Evolutionary conservation across 2,329 filamentous ascomycete genomes (phyloP), one percentile per base, ranked within the genome.

Genomic region (Trichothecium roseum): DNA sequence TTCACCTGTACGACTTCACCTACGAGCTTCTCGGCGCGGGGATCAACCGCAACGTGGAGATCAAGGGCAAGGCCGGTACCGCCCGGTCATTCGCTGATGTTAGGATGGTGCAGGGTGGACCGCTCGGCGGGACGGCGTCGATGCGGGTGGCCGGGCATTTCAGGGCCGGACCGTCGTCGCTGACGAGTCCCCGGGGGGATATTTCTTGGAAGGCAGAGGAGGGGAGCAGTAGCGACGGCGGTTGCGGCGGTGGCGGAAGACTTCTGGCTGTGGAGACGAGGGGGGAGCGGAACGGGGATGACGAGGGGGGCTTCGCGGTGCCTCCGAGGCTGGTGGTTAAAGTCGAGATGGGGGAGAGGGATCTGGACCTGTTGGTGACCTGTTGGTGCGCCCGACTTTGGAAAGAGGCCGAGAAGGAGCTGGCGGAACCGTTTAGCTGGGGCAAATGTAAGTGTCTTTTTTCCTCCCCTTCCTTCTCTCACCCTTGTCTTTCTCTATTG

Each of bases 391-490:
- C 28, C n/a, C 27, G 38, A 20, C 20, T 40, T 13, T 40, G 35
- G 35, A 37, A 22, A 22, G 38, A 34, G 30, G 10, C 26, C 4
- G 4, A 24, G 17, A 35, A 35, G 35, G 32, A 40, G n/a, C 13
- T 26, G 13, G 27, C 17, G n/a, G 38, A 40, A 35, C 35, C 35
- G 22, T 32, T 40, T n/a, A 28, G 30, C 15, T 40, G 38, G 38
- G 17, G 17, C 4, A 37, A 30, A 24, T 37, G 38, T 40, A 18
- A 37, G 38, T 37, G 6, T 10, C 20, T 24, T 24, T 10, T 24
- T n/a, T n/a, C n/a, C n/a, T n/a, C n/a, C n/a, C n/a, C n/a, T n/a
- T n/a, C n/a, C n/a, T n/a, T n/a, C n/a, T n/a, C n/a, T n/a, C n/a
- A n/a, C n/a, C n/a, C n/a, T n/a, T n/a, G n/a, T n/a, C n/a, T n/a